phyloP scores from a whole-genome alignment of 1,284 basidiomycete species.

The Neonothopanus nambi region DNA sequence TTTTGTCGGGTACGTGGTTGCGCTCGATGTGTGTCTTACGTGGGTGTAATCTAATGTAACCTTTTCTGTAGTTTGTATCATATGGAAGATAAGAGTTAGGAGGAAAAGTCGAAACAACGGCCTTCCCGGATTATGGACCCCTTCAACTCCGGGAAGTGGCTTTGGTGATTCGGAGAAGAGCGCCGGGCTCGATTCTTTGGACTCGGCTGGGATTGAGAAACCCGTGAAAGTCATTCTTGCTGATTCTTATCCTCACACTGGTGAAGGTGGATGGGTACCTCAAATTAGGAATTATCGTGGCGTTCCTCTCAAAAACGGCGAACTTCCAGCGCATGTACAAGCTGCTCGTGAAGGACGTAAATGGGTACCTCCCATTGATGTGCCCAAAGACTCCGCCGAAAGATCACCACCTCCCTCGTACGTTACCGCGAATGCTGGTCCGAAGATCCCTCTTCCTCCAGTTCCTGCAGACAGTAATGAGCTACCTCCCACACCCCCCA shows the following conservation, averaged over 20 bases:
- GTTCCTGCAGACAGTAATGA: slow-evolving; percentile 11
- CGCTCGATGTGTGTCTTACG: not conserved
- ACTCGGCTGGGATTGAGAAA: slow-evolving; percentile 24
- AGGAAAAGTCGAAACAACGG: slow-evolving; percentile 1
- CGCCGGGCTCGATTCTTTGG: not conserved
- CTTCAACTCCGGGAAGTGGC: too few species aligned
- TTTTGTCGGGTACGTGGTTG: slow-evolving; percentile 12
- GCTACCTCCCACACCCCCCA: slow-evolving; percentile 26
- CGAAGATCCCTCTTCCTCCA: slow-evolving; percentile 25
- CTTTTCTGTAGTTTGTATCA: not conserved
- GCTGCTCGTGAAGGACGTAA: slow-evolving; percentile 13
- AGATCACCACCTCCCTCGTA: slow-evolving; percentile 31
- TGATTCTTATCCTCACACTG: slow-evolving; percentile 24
- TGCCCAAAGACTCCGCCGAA: slow-evolving; percentile 1
- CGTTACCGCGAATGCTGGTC: slow-evolving; percentile 15
- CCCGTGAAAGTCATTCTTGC: slow-evolving; percentile 28
- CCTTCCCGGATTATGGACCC: too few species aligned
- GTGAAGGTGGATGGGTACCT: slow-evolving; percentile 40
- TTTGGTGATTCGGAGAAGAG: too few species aligned
- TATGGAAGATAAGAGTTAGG: slow-evolving; percentile 7
- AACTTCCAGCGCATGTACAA: slow-evolving; percentile 14
- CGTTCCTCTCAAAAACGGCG: slow-evolving; percentile 13
- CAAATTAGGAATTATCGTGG: slow-evolving; percentile 33
- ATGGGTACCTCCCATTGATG: not conserved
- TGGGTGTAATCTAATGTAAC: not conserved